Evolutionary conservation across 129 eudicot genomes (phyloP).

Genomic region (Kitagawia praeruptora): DNA sequence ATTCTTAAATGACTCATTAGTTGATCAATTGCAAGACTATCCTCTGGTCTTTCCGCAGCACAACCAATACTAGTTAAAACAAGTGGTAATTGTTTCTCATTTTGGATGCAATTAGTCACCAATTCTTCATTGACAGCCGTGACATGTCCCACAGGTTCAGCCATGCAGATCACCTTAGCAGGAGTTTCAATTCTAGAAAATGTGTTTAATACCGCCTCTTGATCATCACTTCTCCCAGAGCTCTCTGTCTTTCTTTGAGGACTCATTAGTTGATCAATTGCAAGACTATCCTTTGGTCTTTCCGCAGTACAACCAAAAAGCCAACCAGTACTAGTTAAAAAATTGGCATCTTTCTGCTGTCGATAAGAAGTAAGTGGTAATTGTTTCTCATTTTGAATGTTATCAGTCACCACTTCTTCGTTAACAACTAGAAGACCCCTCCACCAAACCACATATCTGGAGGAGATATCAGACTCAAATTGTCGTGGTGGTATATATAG

Average conservation of each 20-base stretch:
- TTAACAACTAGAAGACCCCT: background rate
- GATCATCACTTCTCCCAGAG: background rate
- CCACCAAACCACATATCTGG: conserved; percentile 45
- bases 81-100: background rate
- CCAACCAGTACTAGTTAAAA: background rate
- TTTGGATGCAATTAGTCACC: background rate
- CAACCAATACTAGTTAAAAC: background rate
- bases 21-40: no score
- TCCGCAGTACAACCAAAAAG: background rate
- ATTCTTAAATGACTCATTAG: no score
- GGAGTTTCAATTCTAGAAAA: background rate
- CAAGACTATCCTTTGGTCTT: background rate
- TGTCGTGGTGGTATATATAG: conserved; percentile 28
- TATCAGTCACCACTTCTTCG: background rate
- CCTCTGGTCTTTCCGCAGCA: background rate
- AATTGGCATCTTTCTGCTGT: background rate
- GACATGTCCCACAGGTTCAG: background rate
- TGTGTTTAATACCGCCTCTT: background rate
- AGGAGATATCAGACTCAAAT: conserved; percentile 23
- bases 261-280: background rate
- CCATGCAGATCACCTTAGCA: background rate
- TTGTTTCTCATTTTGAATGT: background rate
- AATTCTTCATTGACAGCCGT: background rate
- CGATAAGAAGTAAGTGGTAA: background rate
- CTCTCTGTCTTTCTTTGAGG: background rate